Evolutionary conservation across 805 yeast genomes (phyloP).

Genomic region (Zygoascus tannicola): DNA sequence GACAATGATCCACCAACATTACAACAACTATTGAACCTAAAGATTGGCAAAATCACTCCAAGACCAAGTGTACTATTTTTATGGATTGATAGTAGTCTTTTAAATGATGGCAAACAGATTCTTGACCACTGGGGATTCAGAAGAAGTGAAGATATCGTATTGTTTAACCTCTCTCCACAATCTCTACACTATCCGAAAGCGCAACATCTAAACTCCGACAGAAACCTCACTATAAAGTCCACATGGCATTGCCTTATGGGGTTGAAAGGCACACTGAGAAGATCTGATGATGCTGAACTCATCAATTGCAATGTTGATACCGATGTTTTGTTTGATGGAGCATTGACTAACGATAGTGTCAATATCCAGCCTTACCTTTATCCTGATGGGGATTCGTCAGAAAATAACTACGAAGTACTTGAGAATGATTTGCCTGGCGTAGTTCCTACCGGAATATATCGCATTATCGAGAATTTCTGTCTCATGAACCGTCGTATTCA

Average conservation of each 20-base stretch:
- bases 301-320: constrained; percentile 92
- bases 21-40: constrained; percentile 54
- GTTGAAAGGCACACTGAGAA: constrained; percentile 84
- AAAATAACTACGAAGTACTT: neutral
- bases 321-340: constrained; percentile 61
- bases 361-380: constrained; percentile 13
- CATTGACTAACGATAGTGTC: neutral
- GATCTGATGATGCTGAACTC: constrained; percentile 73
- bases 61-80: constrained; percentile 80
- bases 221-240: constrained; percentile 43
- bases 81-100: constrained; percentile 76
- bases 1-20: constrained; percentile 53
- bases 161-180: constrained; percentile 56
- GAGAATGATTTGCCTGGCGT: constrained; percentile 7
- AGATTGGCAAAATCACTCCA: constrained; percentile 63
- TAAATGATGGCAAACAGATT: constrained; percentile 46
- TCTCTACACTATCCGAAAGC: constrained; percentile 61
- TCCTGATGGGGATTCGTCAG: neutral
- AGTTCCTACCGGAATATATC: constrained; percentile 69
- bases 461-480: constrained; percentile 81
- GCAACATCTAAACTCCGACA: constrained; percentile 32
- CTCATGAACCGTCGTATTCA: constrained; percentile 75
- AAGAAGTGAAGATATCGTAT: constrained; percentile 82
- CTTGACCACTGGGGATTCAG: constrained; percentile 55
- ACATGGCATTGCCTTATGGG: constrained; percentile 99